A percentile compares a stretch with the other conserved stretches of the same genome.
phyloP scores from a whole-genome alignment of 768 basidiomycete species.

The Calocera cornea region DNA sequence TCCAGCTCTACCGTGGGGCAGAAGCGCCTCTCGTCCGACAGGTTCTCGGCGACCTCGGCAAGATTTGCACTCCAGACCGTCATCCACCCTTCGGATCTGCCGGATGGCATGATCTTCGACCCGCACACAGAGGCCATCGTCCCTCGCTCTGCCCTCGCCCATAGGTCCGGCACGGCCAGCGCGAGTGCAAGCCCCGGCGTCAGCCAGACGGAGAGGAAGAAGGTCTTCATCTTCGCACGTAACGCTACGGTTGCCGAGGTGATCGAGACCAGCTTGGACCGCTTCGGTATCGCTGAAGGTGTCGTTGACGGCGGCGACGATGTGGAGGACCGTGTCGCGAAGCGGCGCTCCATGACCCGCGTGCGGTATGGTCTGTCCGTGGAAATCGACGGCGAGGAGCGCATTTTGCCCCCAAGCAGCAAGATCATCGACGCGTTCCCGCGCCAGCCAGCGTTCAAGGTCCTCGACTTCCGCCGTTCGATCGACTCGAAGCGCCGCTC shows the following conservation, averaged over 20 bases:
- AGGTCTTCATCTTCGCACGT: conserved; percentile 83
- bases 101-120: conserved; percentile 91
- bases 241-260: conserved; percentile 95
- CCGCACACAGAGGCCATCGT: conserved; percentile 85
- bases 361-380: conserved; percentile 74
- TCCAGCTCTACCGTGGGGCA: not conserved
- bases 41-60: conserved; percentile 65
- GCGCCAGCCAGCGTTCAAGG: conserved; percentile 55
- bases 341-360: conserved; percentile 59
- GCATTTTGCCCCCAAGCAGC: conserved; percentile 62
- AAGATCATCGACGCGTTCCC: conserved; percentile 74
- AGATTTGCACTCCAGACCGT: conserved; percentile 77
- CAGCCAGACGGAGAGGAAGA: conserved; percentile 50
- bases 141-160: conserved; percentile 57
- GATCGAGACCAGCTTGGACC: conserved; percentile 78
- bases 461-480: conserved; percentile 41
- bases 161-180: conserved; percentile 36
- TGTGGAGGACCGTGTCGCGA: conserved; percentile 80
- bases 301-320: conserved; percentile 98
- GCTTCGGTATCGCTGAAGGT: conserved; percentile 92
- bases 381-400: conserved; percentile 38
- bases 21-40: not conserved
- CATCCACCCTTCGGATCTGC: conserved; percentile 81
- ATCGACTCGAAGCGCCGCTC: conserved; percentile 70
- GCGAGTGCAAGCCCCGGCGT: conserved; percentile 38